Conservation (phyloP, 129 eudicot species). For the Saussurea involucrata region DNA sequence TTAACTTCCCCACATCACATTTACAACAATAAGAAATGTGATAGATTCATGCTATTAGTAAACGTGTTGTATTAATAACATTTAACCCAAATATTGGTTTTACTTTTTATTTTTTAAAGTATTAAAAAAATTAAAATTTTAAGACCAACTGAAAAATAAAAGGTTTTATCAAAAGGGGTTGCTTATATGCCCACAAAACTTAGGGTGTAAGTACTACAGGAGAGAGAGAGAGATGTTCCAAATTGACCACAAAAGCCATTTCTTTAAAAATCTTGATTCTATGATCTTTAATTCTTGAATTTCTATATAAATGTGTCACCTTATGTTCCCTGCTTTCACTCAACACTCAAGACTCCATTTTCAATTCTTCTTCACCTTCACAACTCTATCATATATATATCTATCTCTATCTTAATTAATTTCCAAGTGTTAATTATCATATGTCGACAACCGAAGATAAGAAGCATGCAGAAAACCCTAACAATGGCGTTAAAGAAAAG, state of each 20-base stretch:
- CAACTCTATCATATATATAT: not conserved
- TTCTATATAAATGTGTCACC: slow-evolving; percentile 31
- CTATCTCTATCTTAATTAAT: not conserved
- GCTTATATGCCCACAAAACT: slow-evolving; percentile 43
- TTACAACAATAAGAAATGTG: not conserved
- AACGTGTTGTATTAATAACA: not conserved
- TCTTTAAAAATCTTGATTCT: slow-evolving; percentile 25
- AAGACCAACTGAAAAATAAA: not conserved
- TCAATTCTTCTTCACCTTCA: slow-evolving; percentile 6
- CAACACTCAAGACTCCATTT: slow-evolving; percentile 26
- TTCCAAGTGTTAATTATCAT: slow-evolving; percentile 14
- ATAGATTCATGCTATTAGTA: not conserved
- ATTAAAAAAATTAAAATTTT: not conserved
- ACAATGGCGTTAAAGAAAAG: slow-evolving; percentile 26
- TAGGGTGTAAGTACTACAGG: slow-evolving; percentile 37
- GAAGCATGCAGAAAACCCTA: slow-evolving; percentile 20
- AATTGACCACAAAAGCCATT: slow-evolving; percentile 29
- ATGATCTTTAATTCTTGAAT: slow-evolving; percentile 17
- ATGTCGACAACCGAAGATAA: slow-evolving; percentile 26
- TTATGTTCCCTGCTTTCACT: slow-evolving; percentile 30
- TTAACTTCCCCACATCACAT: not conserved
- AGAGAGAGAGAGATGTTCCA: slow-evolving; percentile 29
- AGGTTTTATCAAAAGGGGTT: not conserved
- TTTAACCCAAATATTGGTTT: not conserved
- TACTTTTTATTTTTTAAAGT: not conserved